Conservation (phyloP, 2,329 filamentous ascomycete genomes). For the Cladosporium sp. region DNA sequence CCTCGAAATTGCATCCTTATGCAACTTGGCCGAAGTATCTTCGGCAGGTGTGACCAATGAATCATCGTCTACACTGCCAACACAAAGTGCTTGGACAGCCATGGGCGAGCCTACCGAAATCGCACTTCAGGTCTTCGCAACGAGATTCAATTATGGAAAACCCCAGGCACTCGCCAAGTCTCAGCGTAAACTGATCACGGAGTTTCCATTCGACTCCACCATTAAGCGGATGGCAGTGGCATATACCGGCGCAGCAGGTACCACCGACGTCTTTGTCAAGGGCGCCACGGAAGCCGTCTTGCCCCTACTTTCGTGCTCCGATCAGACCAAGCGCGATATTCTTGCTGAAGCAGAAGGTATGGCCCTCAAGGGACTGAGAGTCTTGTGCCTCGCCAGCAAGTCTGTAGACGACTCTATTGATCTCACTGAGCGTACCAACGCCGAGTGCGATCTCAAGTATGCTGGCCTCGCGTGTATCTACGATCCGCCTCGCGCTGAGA, state of each 20-base stretch:
- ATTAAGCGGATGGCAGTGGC: constrained; percentile 33
- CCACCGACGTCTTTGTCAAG: constrained; percentile 28
- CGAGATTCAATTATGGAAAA: constrained; percentile 47
- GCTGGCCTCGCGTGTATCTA: constrained; percentile 31
- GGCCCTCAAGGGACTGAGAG: constrained; percentile 30
- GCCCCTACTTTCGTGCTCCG: constrained; percentile 25
- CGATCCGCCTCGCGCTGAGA: constrained; percentile 30
- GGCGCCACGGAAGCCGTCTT: constrained; percentile 31
- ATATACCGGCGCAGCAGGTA: constrained; percentile 18
- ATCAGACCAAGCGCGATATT: constrained; percentile 20
- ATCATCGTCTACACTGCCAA: constrained; percentile 28
- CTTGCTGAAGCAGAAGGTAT: constrained; percentile 26
- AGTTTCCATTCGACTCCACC: constrained; percentile 32
- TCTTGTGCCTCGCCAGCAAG: constrained; percentile 28
- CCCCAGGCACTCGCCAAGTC: constrained; percentile 7
- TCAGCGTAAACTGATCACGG: constrained; percentile 20
- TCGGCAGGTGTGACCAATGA: constrained; percentile 35
- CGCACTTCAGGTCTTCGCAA: constrained; percentile 67
- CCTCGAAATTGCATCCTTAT: constrained; percentile 57
- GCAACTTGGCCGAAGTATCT: constrained; percentile 59
- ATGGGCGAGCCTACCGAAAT: constrained; percentile 65
- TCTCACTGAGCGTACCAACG: constrained; percentile 19
- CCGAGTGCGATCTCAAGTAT: constrained; percentile 26
- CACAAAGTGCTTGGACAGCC: constrained; percentile 55
- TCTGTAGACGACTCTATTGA: constrained; percentile 11